These are phyloP conservation scores for Aspergillus felis DNA, from an alignment of 2,329 filamentous ascomycete genomes.

Conservation along the genomic window DNA sequence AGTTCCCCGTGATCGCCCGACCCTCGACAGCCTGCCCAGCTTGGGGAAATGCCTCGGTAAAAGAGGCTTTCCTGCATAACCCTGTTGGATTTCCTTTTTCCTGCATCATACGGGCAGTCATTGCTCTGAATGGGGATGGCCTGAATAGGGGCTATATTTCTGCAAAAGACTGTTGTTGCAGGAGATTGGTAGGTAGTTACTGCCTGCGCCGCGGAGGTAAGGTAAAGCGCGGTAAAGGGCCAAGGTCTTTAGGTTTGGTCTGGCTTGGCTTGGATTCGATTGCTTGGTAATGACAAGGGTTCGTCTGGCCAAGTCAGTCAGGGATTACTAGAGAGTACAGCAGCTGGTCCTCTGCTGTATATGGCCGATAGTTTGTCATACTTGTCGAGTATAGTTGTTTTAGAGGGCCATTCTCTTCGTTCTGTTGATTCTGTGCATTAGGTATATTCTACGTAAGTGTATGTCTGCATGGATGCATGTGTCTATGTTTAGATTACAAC, in stretches of 20 bases:
- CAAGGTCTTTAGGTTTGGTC: not conserved
- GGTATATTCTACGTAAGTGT: not conserved
- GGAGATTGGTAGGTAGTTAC: not conserved
- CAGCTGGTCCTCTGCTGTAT: not conserved
- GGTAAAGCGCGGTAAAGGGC: not conserved
- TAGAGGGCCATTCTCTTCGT: not conserved
- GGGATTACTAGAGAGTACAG: too few species aligned
- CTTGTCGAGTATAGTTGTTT: not conserved
- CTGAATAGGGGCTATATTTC: not conserved
- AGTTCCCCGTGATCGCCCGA: not conserved
- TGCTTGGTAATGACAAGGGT: not conserved
- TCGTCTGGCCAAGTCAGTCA: not conserved
- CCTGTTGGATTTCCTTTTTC: too few species aligned
- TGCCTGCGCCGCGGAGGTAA: not conserved
- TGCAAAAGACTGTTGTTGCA: not conserved
- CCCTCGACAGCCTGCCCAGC: not conserved
- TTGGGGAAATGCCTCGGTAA: not conserved
- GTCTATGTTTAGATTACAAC: not conserved
- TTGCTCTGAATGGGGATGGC: not conserved
- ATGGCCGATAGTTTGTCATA: not conserved
- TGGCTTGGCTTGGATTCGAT: not conserved
- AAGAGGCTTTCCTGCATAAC: not conserved
- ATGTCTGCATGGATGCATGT: not conserved
- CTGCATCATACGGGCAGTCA: not conserved
- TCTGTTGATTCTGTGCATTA: not conserved